Base-by-base conservation (phyloP, 257 asterid species). In the Jacaranda mimosifolia region DNA sequence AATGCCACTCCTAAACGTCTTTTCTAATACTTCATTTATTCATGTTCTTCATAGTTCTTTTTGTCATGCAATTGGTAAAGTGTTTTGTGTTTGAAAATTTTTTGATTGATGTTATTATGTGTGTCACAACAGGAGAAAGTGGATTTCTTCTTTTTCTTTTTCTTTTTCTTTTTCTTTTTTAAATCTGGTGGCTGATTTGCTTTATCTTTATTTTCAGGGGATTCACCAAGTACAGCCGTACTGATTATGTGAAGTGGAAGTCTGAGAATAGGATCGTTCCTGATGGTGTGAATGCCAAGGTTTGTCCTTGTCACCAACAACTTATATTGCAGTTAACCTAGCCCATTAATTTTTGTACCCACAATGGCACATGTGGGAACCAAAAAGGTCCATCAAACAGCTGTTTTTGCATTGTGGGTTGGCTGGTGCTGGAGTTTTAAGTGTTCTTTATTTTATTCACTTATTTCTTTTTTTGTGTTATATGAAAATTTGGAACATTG, bases 231-330 rank as follows among this genome's bases (percentile, higher is more conserved):
- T 72, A 26, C 68, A 79, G 67, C 6, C 81, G 84, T 59, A 70
- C 35, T 13, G 79, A 78, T 46, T 78, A 78, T 18, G 19, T 82
- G 57, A 75, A 68, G 26, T 78, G 72, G 78, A 82, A 64, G 56
- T 72, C 75, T 0, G 69, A 78, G 67, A 79, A 74, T 18, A 77
- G 80, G 71, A 81, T 77, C 48, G 48, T 58, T 13, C 15, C 70
- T 55, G 82, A 81, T 56, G 85, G 81, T 12, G 81, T 81, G 55
- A 81, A 81, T 17, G 85, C 82, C 8, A 82, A 82, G 85, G 85
- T 82, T 68, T n/a, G 66, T 70, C 35, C 6, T 57, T 53, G 32
- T 36, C 40, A 15, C 11, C 4, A 12, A 12, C 17, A 62, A 62
- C 46, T 58, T 21, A 13, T 9, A 14, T 53, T 52, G 32, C 7